Evolutionary conservation across 495 filamentous ascomycete species (phyloP).

Genomic region (Hyaloscypha finlandica): DNA sequence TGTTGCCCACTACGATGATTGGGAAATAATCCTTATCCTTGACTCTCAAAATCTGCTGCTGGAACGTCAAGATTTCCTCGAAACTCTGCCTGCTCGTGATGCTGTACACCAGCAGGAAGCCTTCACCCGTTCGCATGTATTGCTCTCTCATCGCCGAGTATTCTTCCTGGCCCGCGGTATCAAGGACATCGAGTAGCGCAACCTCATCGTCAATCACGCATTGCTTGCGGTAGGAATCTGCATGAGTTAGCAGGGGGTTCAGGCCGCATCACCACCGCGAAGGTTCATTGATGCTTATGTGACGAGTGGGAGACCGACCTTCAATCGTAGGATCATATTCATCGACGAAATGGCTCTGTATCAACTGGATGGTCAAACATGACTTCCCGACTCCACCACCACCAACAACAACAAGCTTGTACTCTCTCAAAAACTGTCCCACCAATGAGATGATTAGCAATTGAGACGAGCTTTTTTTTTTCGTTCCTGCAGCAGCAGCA

Average conservation of each 20-base stretch:
- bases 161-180: conserved; percentile 98
- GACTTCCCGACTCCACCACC: conserved; percentile 99
- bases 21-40: conserved; percentile 99
- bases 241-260: neutral
- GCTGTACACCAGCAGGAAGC: conserved; percentile 90
- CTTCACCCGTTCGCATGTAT: conserved; percentile 99
- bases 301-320: conserved; percentile 54
- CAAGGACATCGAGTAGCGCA: conserved; percentile 95
- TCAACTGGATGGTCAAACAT: conserved; percentile 98
- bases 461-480: neutral
- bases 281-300: neutral
- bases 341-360: conserved; percentile 98
- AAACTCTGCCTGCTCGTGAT: conserved; percentile 97
- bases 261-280: neutral
- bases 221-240: conserved; percentile 99
- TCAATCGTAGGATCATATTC: conserved; percentile 99
- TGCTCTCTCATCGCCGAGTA: conserved; percentile 99
- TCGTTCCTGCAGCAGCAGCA: conserved; percentile 1
- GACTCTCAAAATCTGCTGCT: conserved; percentile 96
- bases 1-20: conserved; percentile 99
- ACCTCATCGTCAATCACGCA: conserved; percentile 98
- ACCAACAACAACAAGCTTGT: conserved; percentile 97
- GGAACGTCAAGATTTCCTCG: conserved; percentile 96
- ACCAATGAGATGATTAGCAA: conserved; percentile 25
- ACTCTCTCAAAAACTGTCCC: conserved; percentile 90